Base-by-base conservation (phyloP, 2,329 filamentous ascomycete genomes). In the Phaeosphaeriaceae sp. region DNA sequence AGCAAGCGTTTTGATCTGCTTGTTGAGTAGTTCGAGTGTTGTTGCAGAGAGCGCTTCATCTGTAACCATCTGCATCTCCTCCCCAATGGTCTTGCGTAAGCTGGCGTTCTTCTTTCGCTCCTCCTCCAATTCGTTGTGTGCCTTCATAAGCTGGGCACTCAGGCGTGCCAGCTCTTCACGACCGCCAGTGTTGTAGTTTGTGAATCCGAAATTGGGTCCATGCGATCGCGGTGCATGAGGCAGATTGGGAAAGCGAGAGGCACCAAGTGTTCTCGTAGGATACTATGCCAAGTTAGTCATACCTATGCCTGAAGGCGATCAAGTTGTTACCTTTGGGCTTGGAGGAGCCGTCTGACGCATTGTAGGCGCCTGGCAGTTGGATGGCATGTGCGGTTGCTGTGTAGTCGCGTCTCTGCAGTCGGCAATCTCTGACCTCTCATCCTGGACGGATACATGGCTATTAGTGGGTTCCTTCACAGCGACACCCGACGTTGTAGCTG, bases 41-140 rank as follows among this genome's bases (percentile, higher is more conserved):
- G 68, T 61, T 15, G 48, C 40, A 0, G 63, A 55, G 31, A 65
- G 57, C 0, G 65, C 65, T 0, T 54, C 52, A 3, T 63, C 56
- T 2, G 56, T 40, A 2, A 53, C 58, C 2, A 57, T 22, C 17
- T 61, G 54, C 21, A 58, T 54, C 24, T 66, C 61, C 3, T 44
- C n/a, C 20, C 61, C 56, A 17, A 66, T 24, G 0, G 45, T 50
- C 20, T 52, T 51, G 36, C 61, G 62, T 10, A 64, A 51, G n/a
- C 51, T 44, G 0, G 48, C 24, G 13, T 53, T 61, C 2, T 55
- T 51, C 36, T 57, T 60, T 44, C 67, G 70, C 31, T 68, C 65
- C 1, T 17, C 10, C 0, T 66, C 57, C 0, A 71, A 57, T 3
- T 69, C 63, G 24, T 58, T 54, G 11, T 61, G 56, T 1, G 44